Base-by-base conservation (phyloP, 805 yeast genomes). In the Kazachstania africana region DNA sequence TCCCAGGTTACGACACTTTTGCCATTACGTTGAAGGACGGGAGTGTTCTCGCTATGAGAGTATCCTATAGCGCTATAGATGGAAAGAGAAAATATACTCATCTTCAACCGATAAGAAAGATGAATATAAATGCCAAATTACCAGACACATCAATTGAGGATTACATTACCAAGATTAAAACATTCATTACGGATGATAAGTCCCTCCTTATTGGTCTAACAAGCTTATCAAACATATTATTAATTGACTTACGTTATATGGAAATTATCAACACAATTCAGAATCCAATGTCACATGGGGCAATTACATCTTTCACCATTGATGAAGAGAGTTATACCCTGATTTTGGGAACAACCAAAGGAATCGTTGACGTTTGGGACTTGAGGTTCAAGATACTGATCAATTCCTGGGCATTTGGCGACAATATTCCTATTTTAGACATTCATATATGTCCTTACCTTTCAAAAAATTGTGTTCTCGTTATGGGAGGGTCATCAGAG, bases 311-410 rank as follows among this genome's bases (percentile, higher is more conserved):
- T 12, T 70, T 84, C 44, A 63, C 71, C 1, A 54, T 79, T 15
- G 79, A 77, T 33, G 52, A 57, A 0, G 57, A 63, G 12, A 55
- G 61, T 16, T 58, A 68, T 4, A 83, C 95, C 83, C 49, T 82
- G 1, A 50, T 82, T 6, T 48, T 78, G 2, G 96, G 95, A 0
- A 82, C 95, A 0, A 59, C 70, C 0, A 68, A 67, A 24, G 96
- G 96, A 1, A 59, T 77, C 1, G 48, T 91, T 19, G 75, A 74
- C 39, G 55, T 88, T 12, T 85, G 95, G 94, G 95, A 85, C 51
- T 41, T 81, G 22, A 60, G 93, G 33, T 82, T 84, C 50, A 64
- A 64, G 22, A 36, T 78, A 0, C 58, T 68, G 26, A 58, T 83
- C 22, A 75, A 69, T 37, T 61, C 77, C 1, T 79, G 84, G 74